Conservation (phyloP, 495 filamentous ascomycete species). For the Cryomyces minteri region DNA sequence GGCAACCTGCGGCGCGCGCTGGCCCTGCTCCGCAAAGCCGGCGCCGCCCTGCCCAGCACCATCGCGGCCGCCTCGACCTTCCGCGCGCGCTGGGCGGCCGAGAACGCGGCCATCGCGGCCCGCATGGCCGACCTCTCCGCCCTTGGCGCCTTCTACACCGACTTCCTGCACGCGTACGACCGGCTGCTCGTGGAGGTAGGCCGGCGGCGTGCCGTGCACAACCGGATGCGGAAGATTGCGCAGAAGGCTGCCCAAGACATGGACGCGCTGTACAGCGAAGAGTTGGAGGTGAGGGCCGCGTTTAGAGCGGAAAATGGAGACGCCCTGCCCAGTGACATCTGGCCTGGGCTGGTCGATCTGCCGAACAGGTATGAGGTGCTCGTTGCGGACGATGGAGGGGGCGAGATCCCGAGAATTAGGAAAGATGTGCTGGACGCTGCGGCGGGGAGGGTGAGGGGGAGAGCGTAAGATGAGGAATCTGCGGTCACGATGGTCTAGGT, state of each 20-base stretch:
- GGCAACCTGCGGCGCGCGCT: conserved; percentile 36
- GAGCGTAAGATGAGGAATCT: conserved; percentile 10
- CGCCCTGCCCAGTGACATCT: conserved; percentile 75
- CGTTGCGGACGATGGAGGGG: conserved; percentile 13
- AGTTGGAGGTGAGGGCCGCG: conserved; percentile 52
- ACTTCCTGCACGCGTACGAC: conserved; percentile 69
- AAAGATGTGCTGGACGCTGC: conserved; percentile 6
- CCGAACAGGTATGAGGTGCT: conserved; percentile 39
- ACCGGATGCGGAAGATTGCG: conserved; percentile 53
- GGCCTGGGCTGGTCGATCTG: conserved; percentile 49
- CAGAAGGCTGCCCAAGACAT: conserved; percentile 58
- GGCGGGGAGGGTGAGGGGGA: conserved; percentile 2
- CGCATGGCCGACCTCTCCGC: conserved; percentile 56
- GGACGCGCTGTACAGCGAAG: conserved; percentile 47
- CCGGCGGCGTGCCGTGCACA: conserved; percentile 47
- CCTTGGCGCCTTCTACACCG: conserved; percentile 60
- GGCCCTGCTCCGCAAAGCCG: conserved; percentile 46
- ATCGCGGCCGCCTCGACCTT: conserved; percentile 54
- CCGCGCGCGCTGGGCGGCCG: conserved; percentile 52
- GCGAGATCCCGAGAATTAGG: conserved; percentile 3
- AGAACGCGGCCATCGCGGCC: conserved; percentile 44
- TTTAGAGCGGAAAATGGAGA: conserved; percentile 75
- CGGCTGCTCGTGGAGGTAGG: conserved; percentile 67
- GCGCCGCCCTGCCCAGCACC: conserved; percentile 43
- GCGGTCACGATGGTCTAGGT: too few relatives aligned